phyloP scores from a whole-genome alignment of 352 stramenopile genomes.

The Pythium pyrilobum region DNA sequence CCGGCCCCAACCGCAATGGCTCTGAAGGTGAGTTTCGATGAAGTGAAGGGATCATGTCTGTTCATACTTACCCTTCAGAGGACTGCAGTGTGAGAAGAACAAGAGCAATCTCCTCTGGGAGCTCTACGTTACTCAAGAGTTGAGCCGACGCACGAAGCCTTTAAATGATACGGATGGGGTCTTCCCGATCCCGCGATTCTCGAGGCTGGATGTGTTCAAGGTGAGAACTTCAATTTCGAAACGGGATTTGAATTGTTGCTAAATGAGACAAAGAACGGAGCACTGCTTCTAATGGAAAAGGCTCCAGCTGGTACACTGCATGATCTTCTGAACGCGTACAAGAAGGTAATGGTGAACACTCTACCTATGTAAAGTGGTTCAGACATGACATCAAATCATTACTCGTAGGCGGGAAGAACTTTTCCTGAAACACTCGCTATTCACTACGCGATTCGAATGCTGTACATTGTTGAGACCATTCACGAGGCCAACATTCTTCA shows the following conservation, averaged over 20 bases:
- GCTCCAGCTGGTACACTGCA: constrained; percentile 60
- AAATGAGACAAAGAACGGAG: constrained; percentile 67
- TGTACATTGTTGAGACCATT: constrained; percentile 60
- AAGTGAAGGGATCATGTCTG: not conserved
- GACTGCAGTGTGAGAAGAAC: constrained; percentile 58
- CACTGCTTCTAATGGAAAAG: constrained; percentile 73
- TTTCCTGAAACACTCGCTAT: constrained; percentile 72
- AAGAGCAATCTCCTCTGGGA: constrained; percentile 75
- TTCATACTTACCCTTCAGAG: not conserved
- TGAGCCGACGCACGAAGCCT: constrained; percentile 11
- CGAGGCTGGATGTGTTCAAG: constrained; percentile 52
- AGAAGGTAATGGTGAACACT: constrained; percentile 50
- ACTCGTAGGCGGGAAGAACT: constrained; percentile 23
- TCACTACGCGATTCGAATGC: constrained; percentile 80
- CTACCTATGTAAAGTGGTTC: too few species aligned
- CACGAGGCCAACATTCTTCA: constrained; percentile 64
- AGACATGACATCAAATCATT: too few species aligned
- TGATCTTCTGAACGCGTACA: constrained; percentile 75
- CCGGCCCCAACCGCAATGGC: constrained; percentile 31
- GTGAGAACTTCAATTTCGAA: too few species aligned
- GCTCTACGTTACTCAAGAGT: constrained; percentile 54
- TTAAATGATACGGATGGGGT: constrained; percentile 11
- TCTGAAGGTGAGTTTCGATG: constrained; percentile 43
- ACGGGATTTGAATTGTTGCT: too few species aligned
- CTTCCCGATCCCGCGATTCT: constrained; percentile 34